Percentiles rank a stretch among this genome's conserved stretches.
Conservation (phyloP, 2,329 filamentous ascomycete genomes). For the Aspergillus tubingensis region DNA sequence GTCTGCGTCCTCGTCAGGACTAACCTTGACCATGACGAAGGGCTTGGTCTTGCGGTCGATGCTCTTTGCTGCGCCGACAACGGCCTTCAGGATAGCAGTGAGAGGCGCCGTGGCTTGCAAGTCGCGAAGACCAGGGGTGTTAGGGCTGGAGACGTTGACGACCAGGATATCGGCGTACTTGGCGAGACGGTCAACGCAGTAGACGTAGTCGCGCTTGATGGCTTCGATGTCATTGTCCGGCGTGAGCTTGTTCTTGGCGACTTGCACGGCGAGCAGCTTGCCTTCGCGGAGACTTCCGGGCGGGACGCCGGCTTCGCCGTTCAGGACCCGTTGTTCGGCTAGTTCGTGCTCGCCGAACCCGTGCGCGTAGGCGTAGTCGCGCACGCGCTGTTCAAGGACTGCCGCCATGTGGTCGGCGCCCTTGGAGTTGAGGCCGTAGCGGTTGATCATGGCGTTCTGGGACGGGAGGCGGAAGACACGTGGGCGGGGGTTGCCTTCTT, state of each 20-base stretch:
- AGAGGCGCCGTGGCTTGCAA: slow-evolving; percentile 83
- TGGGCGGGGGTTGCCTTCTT: slow-evolving; percentile 83
- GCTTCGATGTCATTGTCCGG: slow-evolving; percentile 81
- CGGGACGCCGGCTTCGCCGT: slow-evolving; percentile 74
- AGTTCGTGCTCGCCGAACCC: slow-evolving; percentile 66
- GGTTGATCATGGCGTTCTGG: slow-evolving; percentile 87
- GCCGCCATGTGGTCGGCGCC: slow-evolving; percentile 86
- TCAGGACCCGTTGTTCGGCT: slow-evolving; percentile 70
- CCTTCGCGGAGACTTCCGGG: slow-evolving; percentile 78
- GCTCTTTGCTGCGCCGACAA: slow-evolving; percentile 74
- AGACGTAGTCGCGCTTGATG: slow-evolving; percentile 78
- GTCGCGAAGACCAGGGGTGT: slow-evolving; percentile 86
- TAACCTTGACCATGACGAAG: slow-evolving; percentile 96
- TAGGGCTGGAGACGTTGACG: slow-evolving; percentile 95
- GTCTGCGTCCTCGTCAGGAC: slow-evolving; percentile 87
- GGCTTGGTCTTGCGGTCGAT: slow-evolving; percentile 72
- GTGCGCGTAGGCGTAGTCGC: slow-evolving; percentile 70
- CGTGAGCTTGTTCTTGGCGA: slow-evolving; percentile 96
- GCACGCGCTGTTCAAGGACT: slow-evolving; percentile 73
- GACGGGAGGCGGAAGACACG: slow-evolving; percentile 84
- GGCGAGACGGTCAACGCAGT: slow-evolving; percentile 79
- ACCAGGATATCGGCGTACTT: slow-evolving; percentile 94
- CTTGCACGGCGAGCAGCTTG: slow-evolving; percentile 81
- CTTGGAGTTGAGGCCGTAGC: slow-evolving; percentile 90
- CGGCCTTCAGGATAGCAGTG: slow-evolving; percentile 75